Conservation (phyloP, 768 basidiomycete genomes). For the Auricularia cornea region DNA sequence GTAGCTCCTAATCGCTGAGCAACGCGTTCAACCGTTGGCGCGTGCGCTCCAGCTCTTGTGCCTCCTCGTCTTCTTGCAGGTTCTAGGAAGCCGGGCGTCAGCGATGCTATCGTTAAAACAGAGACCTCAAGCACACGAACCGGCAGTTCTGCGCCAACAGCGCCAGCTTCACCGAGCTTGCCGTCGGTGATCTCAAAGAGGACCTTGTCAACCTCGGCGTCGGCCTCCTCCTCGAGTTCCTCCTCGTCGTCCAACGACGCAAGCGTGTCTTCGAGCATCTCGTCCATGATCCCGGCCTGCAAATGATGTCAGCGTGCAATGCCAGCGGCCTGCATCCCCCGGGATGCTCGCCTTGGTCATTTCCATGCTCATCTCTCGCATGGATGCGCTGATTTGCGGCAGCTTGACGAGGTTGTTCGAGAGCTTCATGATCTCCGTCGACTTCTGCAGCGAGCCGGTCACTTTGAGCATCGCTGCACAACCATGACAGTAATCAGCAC, state of each 20-base stretch:
- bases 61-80: conserved; percentile 71
- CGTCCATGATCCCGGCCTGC: conserved; percentile 94
- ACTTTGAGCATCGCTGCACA: conserved; percentile 91
- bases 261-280: conserved; percentile 93
- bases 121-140: conserved; percentile 34
- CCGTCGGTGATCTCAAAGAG: conserved; percentile 92
- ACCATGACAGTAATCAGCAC: not conserved
- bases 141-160: conserved; percentile 62
- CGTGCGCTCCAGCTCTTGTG: conserved; percentile 84
- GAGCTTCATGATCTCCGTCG: conserved; percentile 97
- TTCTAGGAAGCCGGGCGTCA: no score
- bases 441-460: conserved; percentile 95
- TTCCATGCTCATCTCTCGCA: conserved; percentile 99
- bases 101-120: no score
- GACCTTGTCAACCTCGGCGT: conserved; percentile 95
- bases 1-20: conserved; percentile 46
- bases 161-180: conserved; percentile 81
- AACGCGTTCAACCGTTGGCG: conserved; percentile 83
- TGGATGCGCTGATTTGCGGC: conserved; percentile 84
- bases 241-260: conserved; percentile 84
- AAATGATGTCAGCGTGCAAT: not conserved
- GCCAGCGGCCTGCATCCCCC: not conserved
- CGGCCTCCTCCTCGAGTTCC: conserved; percentile 92
- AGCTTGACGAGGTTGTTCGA: conserved; percentile 89
- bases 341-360: conserved; percentile 80